Percentiles rank a stretch among this genome's conserved stretches.
These are phyloP conservation scores for Pluteus cervinus DNA, from an alignment of 768 basidiomycete genomes.

Conservation along the genomic window DNA sequence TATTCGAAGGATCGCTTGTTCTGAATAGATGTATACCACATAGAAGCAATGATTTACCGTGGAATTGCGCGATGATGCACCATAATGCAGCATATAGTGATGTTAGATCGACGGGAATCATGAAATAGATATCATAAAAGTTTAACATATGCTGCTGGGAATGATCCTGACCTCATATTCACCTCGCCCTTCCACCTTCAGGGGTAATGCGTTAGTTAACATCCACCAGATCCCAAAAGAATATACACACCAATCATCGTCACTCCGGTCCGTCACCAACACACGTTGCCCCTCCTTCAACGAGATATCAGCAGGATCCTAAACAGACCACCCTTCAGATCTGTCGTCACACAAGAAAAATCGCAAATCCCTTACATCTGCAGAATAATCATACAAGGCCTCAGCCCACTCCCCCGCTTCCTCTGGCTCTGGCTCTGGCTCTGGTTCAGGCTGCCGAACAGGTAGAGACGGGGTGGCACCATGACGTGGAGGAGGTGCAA, in stretches of 20 bases:
- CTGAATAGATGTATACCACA: no score
- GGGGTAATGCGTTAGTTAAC: constrained; percentile 9
- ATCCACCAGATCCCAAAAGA: constrained; percentile 6
- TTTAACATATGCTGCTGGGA: constrained; percentile 68
- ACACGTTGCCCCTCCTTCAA: constrained; percentile 53
- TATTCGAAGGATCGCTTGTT: no score
- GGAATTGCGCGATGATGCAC: no score
- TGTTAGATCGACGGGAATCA: no score
- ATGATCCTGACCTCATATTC: constrained; percentile 51
- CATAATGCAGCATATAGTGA: no score
- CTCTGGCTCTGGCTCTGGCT: constrained; percentile 28
- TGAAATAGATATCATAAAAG: constrained; percentile 43
- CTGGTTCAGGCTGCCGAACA: constrained; percentile 23
- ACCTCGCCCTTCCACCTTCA: constrained; percentile 64
- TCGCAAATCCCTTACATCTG: constrained; percentile 34
- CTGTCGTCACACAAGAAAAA: constrained; percentile 1
- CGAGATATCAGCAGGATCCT: constrained; percentile 68
- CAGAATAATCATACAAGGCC: constrained; percentile 68
- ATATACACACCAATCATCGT: constrained; percentile 65
- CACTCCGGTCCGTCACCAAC: constrained; percentile 58
- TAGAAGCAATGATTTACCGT: no score
- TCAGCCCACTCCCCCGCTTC: constrained; percentile 68
- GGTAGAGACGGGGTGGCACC: constrained; percentile 21
- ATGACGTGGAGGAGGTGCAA: constrained; percentile 16
- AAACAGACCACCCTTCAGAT: not conserved